A percentile compares a stretch with the other conserved stretches of the same genome.
Conservation (phyloP, 75 land plant species). For the Ceratopteris richardii region DNA sequence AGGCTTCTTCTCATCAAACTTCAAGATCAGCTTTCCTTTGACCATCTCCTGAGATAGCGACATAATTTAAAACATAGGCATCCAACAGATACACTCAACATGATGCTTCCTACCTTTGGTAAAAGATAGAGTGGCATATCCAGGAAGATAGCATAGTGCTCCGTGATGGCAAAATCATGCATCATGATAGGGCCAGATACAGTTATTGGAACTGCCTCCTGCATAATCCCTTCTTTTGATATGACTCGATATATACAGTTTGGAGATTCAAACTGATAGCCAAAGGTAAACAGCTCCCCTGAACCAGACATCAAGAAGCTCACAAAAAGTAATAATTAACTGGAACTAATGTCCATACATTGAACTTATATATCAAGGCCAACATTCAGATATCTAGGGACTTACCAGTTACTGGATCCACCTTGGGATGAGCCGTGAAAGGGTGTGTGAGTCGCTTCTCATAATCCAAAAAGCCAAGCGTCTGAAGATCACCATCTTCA, state of each 20-base stretch:
- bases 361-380: too few species aligned
- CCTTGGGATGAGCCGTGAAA: slow-evolving; percentile 95
- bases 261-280: slow-evolving; percentile 58
- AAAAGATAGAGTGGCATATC: slow-evolving; percentile 76
- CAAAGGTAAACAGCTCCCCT: slow-evolving; percentile 95
- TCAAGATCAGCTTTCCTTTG: slow-evolving; percentile 41
- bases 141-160: slow-evolving; percentile 95
- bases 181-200: slow-evolving; percentile 73
- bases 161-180: slow-evolving; percentile 99
- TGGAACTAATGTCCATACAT: background rate
- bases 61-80: background rate
- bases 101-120: slow-evolving; percentile 53
- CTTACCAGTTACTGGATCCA: slow-evolving; percentile 85
- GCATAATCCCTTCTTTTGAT: slow-evolving; percentile 82
- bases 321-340: too few species aligned
- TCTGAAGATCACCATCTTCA: slow-evolving; percentile 98
- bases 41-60: slow-evolving; percentile 75
- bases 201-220: slow-evolving; percentile 92
- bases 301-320: slow-evolving; percentile 3
- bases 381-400: too few species aligned
- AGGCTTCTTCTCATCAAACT: slow-evolving; percentile 57
- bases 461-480: slow-evolving; percentile 82
- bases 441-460: slow-evolving; percentile 64
- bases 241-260: slow-evolving; percentile 69
- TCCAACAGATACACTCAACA: background rate